Conservation (phyloP, 2,329 filamentous ascomycete species). For the Sporothrix pallida region DNA sequence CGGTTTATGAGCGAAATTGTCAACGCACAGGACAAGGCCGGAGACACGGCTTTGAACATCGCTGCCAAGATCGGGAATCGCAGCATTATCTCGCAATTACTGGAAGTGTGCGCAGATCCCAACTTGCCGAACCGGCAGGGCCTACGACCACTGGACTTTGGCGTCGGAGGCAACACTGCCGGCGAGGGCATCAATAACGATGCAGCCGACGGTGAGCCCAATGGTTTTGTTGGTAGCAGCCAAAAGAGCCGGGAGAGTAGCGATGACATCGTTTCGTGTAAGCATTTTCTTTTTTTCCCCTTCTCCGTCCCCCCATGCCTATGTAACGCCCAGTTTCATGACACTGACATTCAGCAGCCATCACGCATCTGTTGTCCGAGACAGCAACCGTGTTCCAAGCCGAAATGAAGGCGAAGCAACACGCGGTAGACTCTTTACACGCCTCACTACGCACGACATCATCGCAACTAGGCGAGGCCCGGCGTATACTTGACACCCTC, state of each 20-base stretch:
- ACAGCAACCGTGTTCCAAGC: conserved; percentile 79
- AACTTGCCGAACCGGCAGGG: conserved; percentile 89
- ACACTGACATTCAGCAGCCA: conserved; percentile 60
- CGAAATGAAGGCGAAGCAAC: conserved; percentile 83
- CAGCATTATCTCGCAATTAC: conserved; percentile 93
- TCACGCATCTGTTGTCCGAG: conserved; percentile 80
- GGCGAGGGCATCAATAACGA: conserved; percentile 54
- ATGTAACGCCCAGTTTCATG: not conserved
- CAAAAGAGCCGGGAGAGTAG: conserved; percentile 73
- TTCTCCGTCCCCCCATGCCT: too few relatives aligned
- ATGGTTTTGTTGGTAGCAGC: conserved; percentile 52
- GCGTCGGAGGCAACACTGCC: conserved; percentile 72
- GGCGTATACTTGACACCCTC: conserved; percentile 73
- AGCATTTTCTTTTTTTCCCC: conserved; percentile 48
- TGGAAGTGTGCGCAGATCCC: conserved; percentile 95
- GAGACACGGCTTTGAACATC: conserved; percentile 93
- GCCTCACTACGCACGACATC: conserved; percentile 80
- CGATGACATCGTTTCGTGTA: conserved; percentile 79
- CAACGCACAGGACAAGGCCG: conserved; percentile 90
- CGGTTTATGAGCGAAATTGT: conserved; percentile 98
- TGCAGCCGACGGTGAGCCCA: conserved; percentile 51
- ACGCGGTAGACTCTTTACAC: conserved; percentile 81
- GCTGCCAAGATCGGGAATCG: conserved; percentile 91
- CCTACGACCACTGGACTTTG: conserved; percentile 89
- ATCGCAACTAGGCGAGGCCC: conserved; percentile 76